These are phyloP conservation scores for Coemansia sp. DNA, from an alignment of 192 early-diverging fungal genomes.

Conservation along the genomic window DNA sequence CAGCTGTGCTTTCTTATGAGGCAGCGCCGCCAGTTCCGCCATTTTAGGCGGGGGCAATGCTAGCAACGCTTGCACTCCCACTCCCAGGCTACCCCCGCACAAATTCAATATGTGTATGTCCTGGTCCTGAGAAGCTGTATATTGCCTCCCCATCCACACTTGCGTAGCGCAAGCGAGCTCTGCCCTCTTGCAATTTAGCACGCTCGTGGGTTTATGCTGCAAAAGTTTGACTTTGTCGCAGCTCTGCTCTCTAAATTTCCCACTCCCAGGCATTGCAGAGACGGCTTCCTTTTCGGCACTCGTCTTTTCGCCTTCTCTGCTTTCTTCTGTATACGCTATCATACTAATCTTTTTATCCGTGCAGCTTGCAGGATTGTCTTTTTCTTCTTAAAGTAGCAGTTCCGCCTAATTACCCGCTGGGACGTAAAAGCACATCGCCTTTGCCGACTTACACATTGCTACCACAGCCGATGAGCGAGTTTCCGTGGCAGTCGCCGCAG, in stretches of 20 bases:
- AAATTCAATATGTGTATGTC: constrained; percentile 2
- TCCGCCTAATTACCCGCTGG: background rate
- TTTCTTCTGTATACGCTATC: background rate
- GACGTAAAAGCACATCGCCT: background rate
- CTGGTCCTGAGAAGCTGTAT: constrained; percentile 3
- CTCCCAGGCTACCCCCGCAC: constrained; percentile 8
- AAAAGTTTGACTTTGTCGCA: background rate
- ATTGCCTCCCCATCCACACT: background rate
- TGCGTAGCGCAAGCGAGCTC: background rate
- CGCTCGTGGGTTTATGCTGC: background rate
- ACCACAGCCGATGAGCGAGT: constrained; percentile 20
- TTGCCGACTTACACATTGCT: constrained; percentile 11
- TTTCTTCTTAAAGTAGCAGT: background rate
- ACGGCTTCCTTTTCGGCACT: background rate
- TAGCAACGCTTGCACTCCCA: constrained; percentile 1
- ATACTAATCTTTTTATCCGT: background rate
- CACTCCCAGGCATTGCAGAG: background rate
- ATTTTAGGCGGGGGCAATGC: background rate
- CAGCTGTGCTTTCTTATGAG: background rate
- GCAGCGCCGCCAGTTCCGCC: background rate
- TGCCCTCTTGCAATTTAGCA: background rate
- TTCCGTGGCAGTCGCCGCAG: constrained; percentile 40
- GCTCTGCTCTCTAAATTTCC: background rate
- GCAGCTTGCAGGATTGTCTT: background rate
- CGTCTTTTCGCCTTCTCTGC: background rate